Conservation (phyloP, 306 rosid species). For the Cucurbita ficifolia region DNA sequence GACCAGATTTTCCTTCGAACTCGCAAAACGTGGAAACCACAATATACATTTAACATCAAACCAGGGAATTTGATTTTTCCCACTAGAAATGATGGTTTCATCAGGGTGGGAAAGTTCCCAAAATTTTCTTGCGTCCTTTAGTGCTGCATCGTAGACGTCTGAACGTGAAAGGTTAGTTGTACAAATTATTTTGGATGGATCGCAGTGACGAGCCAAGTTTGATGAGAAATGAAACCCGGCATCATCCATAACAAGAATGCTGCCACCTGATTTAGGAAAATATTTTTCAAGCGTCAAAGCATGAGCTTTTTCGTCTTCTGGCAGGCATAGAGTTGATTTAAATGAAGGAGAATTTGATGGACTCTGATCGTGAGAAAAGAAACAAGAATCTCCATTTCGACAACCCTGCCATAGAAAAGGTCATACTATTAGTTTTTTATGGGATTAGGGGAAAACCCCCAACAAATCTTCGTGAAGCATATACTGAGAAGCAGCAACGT, state of each 20-base stretch:
- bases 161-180: conserved; percentile 41
- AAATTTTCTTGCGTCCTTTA: conserved; percentile 35
- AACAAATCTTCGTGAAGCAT: not conserved
- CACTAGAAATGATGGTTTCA: conserved; percentile 51
- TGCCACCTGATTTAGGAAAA: conserved; percentile 32
- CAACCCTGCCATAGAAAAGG: conserved; percentile 44
- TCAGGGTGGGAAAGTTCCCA: conserved; percentile 60
- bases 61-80: conserved; percentile 49
- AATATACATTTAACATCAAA: conserved; percentile 36
- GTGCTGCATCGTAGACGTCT: conserved; percentile 25
- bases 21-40: conserved; percentile 61
- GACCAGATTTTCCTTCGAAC: conserved; percentile 30
- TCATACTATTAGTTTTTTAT: not conserved
- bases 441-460: not conserved
- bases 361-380: conserved; percentile 43
- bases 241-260: conserved; percentile 64
- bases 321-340: conserved; percentile 25
- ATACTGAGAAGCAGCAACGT: not conserved
- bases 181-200: conserved; percentile 48
- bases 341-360: conserved; percentile 15
- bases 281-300: conserved; percentile 30
- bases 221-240: conserved; percentile 35
- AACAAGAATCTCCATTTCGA: conserved; percentile 58
- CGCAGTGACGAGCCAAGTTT: conserved; percentile 26
- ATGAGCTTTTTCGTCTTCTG: conserved; percentile 29